Evolutionary conservation across 257 asterid genomes (phyloP), one percentile per base, ranked within the genome.

Genomic region (Lantana camara): DNA sequence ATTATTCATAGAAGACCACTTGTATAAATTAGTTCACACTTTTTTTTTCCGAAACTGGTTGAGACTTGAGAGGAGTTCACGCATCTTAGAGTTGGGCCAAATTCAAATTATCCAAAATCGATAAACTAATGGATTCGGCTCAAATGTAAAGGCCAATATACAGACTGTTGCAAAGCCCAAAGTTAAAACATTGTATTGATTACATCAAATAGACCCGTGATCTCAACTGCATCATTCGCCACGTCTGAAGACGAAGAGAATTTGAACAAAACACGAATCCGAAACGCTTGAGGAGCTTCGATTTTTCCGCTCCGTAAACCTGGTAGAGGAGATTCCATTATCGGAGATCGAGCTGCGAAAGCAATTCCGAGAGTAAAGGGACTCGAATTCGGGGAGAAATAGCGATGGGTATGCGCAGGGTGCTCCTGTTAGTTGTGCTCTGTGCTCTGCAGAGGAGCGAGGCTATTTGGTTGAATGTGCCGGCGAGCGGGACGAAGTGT

Each of bases 381-480:
- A 27, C 34, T 35, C n/a, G 50, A 19, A 15, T 55, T 20, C 13
- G 37, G 68, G 19, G 60, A 62, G 45, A 34, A 5, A 45, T 45
- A 55, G 57, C 61, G 58, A 80, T 81, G 91, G 85, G 24, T 70
- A 59, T 74, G 72, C 71, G 78, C 77, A 63, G 45, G 51, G 72
- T 71, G 75, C 50, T 79, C 59, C 63, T 79, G 38, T 27, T 83
- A 51, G 47, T 68, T 45, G 19, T 80, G 35, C 44, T 74, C 32
- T 80, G 71, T 40, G 65, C 75, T 16, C 47, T 76, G 68, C 76
- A 40, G 66, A 66, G 62, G 54, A 57, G 80, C 68, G 79, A 71
- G 53, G 94, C 95, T 60, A 65, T 91, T 59, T 91, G 96, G 98
- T 61, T 91, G 87, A 79, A 59, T 70, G 60, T 91, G 64, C 95